Percentiles rank a stretch among this genome's conserved stretches.
phyloP scores from a whole-genome alignment of 345 rosid genomes.

The Turnera subulata region DNA sequence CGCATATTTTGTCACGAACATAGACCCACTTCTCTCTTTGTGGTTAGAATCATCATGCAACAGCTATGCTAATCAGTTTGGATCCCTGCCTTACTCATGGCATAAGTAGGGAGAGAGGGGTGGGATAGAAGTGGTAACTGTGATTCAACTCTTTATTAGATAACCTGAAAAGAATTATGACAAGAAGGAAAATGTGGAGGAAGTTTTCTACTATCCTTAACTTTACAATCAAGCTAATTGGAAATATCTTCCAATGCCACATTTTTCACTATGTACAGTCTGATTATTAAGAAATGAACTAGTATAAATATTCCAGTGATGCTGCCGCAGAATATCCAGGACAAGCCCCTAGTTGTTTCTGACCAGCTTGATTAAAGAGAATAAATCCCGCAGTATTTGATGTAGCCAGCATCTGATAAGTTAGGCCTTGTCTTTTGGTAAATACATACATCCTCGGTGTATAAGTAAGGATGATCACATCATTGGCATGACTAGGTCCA shows the following conservation, averaged over 20 bases:
- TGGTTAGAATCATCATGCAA: neutral
- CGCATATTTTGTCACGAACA: neutral
- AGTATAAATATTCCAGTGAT: constrained; percentile 11
- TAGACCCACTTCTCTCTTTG: neutral
- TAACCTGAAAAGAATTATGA: constrained; percentile 1
- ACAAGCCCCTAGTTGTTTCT: constrained; percentile 9
- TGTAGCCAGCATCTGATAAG: constrained; percentile 4
- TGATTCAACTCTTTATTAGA: neutral
- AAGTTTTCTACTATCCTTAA: neutral
- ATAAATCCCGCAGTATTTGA: too few species aligned
- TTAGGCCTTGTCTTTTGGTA: constrained; percentile 10
- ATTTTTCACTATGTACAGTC: constrained; percentile 16
- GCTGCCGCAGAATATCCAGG: constrained; percentile 17
- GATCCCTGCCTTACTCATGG: neutral
- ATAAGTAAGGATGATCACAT: constrained; percentile 14
- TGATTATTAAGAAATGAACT: constrained; percentile 11
- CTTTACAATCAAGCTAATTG: constrained; percentile 8
- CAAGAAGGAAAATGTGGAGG: neutral
- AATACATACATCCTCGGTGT: constrained; percentile 10
- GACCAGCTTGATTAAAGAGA: constrained; percentile 5
- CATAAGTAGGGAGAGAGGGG: neutral
- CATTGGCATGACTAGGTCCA: constrained; percentile 31
- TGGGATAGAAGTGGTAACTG: neutral
- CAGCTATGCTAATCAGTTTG: neutral
- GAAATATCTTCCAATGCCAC: constrained; percentile 1